A percentile compares a stretch with the other conserved stretches of the same genome.
phyloP scores from a whole-genome alignment of 805 yeast genomes.

The Wickerhamomyces sydowiorum region DNA sequence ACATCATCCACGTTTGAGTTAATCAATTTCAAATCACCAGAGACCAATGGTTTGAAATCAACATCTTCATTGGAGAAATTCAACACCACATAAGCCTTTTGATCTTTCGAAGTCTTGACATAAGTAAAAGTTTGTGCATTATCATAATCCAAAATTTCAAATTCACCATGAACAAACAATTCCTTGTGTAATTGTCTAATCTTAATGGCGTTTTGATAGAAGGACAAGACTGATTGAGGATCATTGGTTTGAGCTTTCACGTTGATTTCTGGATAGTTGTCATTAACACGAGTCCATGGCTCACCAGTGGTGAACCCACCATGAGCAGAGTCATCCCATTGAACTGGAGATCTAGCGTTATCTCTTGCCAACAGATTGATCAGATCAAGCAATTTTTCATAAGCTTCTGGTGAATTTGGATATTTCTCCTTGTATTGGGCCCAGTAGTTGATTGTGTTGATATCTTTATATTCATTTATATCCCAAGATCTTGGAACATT shows the following conservation, averaged over 20 bases:
- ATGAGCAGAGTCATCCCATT: slow-evolving; percentile 39
- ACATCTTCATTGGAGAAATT: slow-evolving; percentile 34
- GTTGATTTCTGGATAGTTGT: slow-evolving; percentile 43
- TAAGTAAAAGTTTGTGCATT: slow-evolving; percentile 36
- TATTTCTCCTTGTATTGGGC: slow-evolving; percentile 24
- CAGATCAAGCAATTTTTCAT: slow-evolving; percentile 26
- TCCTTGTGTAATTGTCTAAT: slow-evolving; percentile 40
- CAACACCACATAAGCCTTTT: slow-evolving; percentile 32
- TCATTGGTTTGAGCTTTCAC: slow-evolving; percentile 40
- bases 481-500: slow-evolving; percentile 40
- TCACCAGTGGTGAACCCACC: slow-evolving; percentile 43
- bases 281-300: slow-evolving; percentile 52
- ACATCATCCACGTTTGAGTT: slow-evolving; percentile 26
- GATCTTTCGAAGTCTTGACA: slow-evolving; percentile 30
- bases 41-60: slow-evolving; percentile 25
- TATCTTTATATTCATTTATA: slow-evolving; percentile 44
- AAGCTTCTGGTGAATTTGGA: slow-evolving; percentile 21
- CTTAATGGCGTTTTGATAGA: slow-evolving; percentile 38
- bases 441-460: slow-evolving; percentile 39
- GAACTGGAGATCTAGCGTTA: slow-evolving; percentile 51
- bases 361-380: slow-evolving; percentile 41
- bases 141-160: slow-evolving; percentile 38
- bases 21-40: slow-evolving; percentile 26
- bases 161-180: slow-evolving; percentile 38
- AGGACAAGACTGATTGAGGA: slow-evolving; percentile 38